These are phyloP conservation scores for Suillus plorans DNA, from an alignment of 768 basidiomycete genomes.

Conservation along the genomic window DNA sequence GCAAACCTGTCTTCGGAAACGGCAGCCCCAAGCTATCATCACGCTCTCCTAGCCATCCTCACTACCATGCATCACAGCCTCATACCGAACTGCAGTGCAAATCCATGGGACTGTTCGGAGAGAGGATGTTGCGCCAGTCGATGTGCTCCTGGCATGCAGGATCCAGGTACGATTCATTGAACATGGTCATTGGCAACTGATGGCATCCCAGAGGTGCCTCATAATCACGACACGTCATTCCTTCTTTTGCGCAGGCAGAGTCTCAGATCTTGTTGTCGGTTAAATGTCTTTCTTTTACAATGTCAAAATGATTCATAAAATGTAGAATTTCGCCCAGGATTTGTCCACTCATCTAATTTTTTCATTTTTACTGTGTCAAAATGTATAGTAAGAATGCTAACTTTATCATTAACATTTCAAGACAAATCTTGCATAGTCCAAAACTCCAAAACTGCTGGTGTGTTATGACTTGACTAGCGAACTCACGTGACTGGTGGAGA, in stretches of 20 bases:
- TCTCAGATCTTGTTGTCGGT: no score
- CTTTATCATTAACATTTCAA: no score
- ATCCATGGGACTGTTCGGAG: constrained; percentile 16
- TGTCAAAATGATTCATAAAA: no score
- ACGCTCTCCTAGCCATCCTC: constrained; percentile 32
- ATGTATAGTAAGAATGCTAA: no score
- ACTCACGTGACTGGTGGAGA: no score
- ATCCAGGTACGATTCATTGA: constrained; percentile 34
- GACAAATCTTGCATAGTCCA: no score
- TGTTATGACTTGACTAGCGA: no score
- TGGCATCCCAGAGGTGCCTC: background rate
- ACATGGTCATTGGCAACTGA: constrained; percentile 12
- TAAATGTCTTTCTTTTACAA: no score
- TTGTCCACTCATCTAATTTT: no score
- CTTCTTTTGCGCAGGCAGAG: background rate
- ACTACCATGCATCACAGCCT: constrained; percentile 38
- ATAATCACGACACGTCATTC: constrained; percentile 1
- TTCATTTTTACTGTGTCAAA: no score
- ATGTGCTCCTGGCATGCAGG: constrained; percentile 27
- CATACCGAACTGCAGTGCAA: background rate
- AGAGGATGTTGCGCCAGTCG: constrained; percentile 1
- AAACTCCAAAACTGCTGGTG: no score
- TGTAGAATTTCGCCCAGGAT: no score
- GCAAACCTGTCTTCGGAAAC: constrained; percentile 28
- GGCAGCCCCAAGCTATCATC: constrained; percentile 33